These are phyloP conservation scores for Podospora australis DNA, from an alignment of 495 filamentous ascomycete species.

Conservation along the genomic window DNA sequence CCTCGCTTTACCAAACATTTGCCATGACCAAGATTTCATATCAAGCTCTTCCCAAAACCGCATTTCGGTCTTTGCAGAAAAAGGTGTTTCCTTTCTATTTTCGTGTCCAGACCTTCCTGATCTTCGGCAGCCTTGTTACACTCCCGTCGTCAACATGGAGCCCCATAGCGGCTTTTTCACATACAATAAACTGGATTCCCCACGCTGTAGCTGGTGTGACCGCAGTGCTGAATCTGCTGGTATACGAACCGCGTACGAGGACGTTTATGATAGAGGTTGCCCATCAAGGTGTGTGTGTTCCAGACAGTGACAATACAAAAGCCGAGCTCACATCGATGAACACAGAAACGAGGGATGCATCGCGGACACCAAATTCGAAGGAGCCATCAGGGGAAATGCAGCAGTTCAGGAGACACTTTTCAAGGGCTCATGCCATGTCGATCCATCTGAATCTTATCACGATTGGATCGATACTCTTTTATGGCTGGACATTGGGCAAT, in stretches of 20 bases:
- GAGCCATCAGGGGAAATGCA: constrained; percentile 26
- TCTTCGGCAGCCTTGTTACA: constrained; percentile 40
- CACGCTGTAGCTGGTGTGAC: constrained; percentile 34
- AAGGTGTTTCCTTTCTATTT: constrained; percentile 52
- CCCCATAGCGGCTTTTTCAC: constrained; percentile 31
- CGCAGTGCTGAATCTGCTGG: constrained; percentile 40
- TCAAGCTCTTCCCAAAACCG: constrained; percentile 37
- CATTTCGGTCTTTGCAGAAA: constrained; percentile 47
- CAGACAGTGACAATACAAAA: background rate
- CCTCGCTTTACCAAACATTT: constrained; percentile 47
- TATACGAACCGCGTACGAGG: constrained; percentile 44
- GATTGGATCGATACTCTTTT: constrained; percentile 43
- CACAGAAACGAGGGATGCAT: constrained; percentile 22
- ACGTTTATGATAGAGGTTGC: constrained; percentile 38
- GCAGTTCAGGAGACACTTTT: constrained; percentile 39
- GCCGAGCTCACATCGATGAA: background rate
- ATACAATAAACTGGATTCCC: constrained; percentile 30
- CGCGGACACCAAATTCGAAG: background rate
- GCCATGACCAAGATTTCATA: constrained; percentile 47
- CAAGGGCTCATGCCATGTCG: constrained; percentile 46
- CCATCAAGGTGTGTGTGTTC: constrained; percentile 32
- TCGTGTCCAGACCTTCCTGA: constrained; percentile 35
- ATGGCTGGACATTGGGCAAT: constrained; percentile 42
- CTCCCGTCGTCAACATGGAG: constrained; percentile 39
- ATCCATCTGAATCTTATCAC: constrained; percentile 51